Evolutionary conservation across 2,329 filamentous ascomycete species (phyloP), one percentile per base, ranked within the genome.

Genomic region (Trichoderma gracile): DNA sequence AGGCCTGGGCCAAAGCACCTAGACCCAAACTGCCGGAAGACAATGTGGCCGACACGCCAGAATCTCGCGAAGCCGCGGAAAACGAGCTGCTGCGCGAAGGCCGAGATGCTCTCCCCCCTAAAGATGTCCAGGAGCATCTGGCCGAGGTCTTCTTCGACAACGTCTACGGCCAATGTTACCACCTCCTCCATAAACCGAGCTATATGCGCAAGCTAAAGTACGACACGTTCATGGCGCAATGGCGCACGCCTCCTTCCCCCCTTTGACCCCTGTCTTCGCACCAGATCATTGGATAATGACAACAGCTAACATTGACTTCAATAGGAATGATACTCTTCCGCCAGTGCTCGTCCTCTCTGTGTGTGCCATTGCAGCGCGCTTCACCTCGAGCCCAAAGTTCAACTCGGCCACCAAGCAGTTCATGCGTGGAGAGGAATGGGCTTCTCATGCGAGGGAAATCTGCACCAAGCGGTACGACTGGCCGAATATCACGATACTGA

Each of bases 101-200:
- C 1, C 84, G 85, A 2, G 93, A 96, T 68, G 89, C 89, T 63
- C 78, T 99, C 15, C 95, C 95, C 0, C 82, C 91, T 0, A 89
- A 89, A 73, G 93, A 97, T 46, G 86, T 97, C 14, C 95, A 98
- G 74, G 91, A 97, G 73, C 94, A 98, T 76, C 82, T 99, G 6
- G 89, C 93, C 19, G 93, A 98, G 72, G 88, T 97, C 0, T 99
- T 96, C 74, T 99, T 98, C 73, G 94, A 98, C 72, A 93, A 90
- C 71, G 86, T 98, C 0, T 98, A 99, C 73, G 95, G 95, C 9
- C 95, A 98, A 74, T 91, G 92, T 40, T 99, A 98, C 75, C 91
- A 96, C 68, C 80, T 99, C 21, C 85, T 99, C 10, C 95, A 99
- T 78, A 98, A 97, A 74, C 94, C 95, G 43, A 98, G 93, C 74